Evolutionary conservation across 306 rosid genomes (phyloP), one percentile per base, ranked within the genome.

Genomic region (Dryas octopetala): DNA sequence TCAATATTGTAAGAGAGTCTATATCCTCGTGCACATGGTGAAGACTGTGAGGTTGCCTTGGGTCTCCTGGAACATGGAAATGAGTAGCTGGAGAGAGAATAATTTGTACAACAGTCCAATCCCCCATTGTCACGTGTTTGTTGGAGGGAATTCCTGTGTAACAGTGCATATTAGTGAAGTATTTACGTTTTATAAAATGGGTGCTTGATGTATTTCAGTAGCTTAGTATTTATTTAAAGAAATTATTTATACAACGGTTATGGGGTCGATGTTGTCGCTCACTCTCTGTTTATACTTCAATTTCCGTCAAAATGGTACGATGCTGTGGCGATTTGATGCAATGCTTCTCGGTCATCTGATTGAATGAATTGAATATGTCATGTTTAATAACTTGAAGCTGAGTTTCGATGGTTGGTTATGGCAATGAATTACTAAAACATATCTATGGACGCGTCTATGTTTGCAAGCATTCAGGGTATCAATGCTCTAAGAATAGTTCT

Each of bases 1-100:
- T 81, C 98, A 38, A 88, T 91, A 88, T 75, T 93, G 93, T 90
- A 85, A 88, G 85, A 45, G 51, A 68, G 77, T 50, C 53, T 26
- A 47, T 63, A 57, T 43, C 52, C 61, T 60, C 45, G 64, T 40
- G 76, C 84, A 83, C 66, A 71, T 46, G 48, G 73, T 58, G 51
- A 74, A 77, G 89, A 72, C 80, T 80, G 80, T 77, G 74, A 82
- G 78, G 81, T 62, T 74, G 88, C 82, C 82, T 69, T 76, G 80
- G 83, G 82, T 80, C 70, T 83, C 66, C 45, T 57, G 67, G 77
- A 78, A 82, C 79, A 49, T 74, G 77, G 83, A 77, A 73, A 76
- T 71, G 83, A 61, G 79, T 83, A 52, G 70, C 79, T 15, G 74
- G 80, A 79, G 83, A 77, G 85, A 81, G 53, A 90, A 86, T 88